phyloP scores from a whole-genome alignment of 2,329 filamentous ascomycete genomes.

The Cladosporium colombiae region DNA sequence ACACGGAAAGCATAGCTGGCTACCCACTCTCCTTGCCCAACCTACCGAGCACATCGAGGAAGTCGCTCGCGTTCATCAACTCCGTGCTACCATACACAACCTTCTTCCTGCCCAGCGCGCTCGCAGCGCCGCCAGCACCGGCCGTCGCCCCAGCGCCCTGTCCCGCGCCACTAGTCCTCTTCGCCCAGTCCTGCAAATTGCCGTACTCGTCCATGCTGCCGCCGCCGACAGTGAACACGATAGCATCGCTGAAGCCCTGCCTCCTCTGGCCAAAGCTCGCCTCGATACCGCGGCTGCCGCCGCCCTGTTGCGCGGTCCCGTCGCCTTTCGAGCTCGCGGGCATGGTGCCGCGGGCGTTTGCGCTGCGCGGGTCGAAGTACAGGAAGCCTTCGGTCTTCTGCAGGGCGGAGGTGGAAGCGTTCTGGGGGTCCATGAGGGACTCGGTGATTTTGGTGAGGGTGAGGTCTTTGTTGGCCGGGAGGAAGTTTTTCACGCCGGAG shows the following conservation, averaged over 20 bases:
- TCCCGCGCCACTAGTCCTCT: slow-evolving; percentile 59
- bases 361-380: slow-evolving; percentile 93
- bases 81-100: slow-evolving; percentile 95
- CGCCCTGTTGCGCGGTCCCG: slow-evolving; percentile 26
- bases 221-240: slow-evolving; percentile 62
- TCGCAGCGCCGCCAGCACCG: slow-evolving; percentile 50
- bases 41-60: slow-evolving; percentile 59
- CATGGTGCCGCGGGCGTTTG: slow-evolving; percentile 89
- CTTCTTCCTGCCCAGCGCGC: slow-evolving; percentile 65
- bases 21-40: slow-evolving; percentile 57
- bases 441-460: slow-evolving; percentile 98
- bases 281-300: slow-evolving; percentile 61
- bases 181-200: slow-evolving; percentile 94
- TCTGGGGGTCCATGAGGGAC: slow-evolving; percentile 92
- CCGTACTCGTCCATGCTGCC: slow-evolving; percentile 99
- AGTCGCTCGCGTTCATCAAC: slow-evolving; percentile 63
- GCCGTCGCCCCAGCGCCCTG: neutral
- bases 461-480: slow-evolving; percentile 93
- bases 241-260: slow-evolving; percentile 44
- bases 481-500: slow-evolving; percentile 94
- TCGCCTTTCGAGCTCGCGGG: slow-evolving; percentile 67
- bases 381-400: slow-evolving; percentile 95
- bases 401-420: slow-evolving; percentile 87
- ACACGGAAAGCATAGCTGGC: too few species aligned
- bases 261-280: slow-evolving; percentile 89